Percentiles rank a stretch among this genome's conserved stretches.
phyloP scores from a whole-genome alignment of 176 grass and related monocot genomes.

The Rhynchospora tenuis region DNA sequence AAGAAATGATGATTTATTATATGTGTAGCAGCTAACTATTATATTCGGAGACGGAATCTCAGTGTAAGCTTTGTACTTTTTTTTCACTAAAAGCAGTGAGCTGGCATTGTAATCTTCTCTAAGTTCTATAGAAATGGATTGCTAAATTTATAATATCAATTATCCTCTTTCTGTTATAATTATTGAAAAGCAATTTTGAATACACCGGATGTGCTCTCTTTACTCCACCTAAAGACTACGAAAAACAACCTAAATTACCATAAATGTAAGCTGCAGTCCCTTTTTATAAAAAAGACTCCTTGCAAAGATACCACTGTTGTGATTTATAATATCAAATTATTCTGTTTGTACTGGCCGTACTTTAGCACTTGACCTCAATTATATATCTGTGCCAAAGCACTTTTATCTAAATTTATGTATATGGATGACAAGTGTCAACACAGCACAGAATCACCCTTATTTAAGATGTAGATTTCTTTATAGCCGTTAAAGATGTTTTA shows the following conservation, averaged over 20 bases:
- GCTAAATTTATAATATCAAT: background rate
- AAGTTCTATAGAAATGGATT: background rate
- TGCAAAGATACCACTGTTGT: background rate
- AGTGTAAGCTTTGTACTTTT: background rate
- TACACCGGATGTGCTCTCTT: background rate
- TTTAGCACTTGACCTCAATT: background rate
- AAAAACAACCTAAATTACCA: background rate
- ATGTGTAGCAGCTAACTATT: background rate
- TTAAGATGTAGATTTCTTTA: background rate
- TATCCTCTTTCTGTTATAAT: background rate
- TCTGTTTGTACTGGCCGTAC: conserved; percentile 6
- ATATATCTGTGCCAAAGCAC: background rate
- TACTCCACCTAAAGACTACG: background rate
- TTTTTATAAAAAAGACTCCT: background rate
- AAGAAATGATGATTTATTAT: background rate
- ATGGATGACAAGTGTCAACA: background rate
- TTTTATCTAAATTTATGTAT: background rate
- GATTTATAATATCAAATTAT: conserved; percentile 1
- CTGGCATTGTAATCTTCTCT: background rate
- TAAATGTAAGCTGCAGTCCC: background rate
- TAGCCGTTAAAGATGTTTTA: conserved; percentile 1
- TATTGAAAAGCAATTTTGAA: background rate
- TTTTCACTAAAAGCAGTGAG: background rate
- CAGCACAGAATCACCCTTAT: background rate
- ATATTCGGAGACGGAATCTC: background rate